Evolutionary conservation across 441 rosid species (phyloP).

Genomic region (Populus hybrid): DNA sequence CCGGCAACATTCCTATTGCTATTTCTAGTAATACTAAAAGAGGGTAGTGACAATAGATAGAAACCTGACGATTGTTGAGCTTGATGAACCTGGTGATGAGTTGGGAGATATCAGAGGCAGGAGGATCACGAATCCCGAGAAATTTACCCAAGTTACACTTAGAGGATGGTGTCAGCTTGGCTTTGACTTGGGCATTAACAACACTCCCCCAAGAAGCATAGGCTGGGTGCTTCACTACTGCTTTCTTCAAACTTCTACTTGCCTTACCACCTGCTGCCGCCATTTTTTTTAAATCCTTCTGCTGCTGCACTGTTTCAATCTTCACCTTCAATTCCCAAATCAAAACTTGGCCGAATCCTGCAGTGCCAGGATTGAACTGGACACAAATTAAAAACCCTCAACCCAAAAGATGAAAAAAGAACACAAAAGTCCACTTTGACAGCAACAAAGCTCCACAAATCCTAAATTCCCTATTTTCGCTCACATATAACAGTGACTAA

Average conservation of each 20-base stretch:
- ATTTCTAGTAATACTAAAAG: background rate
- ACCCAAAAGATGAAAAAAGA: background rate
- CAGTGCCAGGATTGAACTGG: background rate
- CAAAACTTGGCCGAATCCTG: background rate
- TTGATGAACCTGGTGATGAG: conserved; percentile 47
- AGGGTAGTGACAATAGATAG: background rate
- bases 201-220: conserved; percentile 15
- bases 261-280: background rate
- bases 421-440: background rate
- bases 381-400: background rate
- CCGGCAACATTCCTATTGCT: background rate
- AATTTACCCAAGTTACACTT: conserved; percentile 41
- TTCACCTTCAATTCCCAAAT: background rate
- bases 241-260: background rate
- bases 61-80: conserved; percentile 49
- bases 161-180: conserved; percentile 23
- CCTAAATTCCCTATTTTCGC: background rate
- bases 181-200: conserved; percentile 23
- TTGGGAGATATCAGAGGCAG: conserved; percentile 33
- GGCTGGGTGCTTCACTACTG: conserved; percentile 14
- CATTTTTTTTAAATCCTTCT: background rate
- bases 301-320: background rate
- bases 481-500: background rate
- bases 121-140: conserved; percentile 36
- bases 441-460: background rate